Evolutionary conservation across 1,284 basidiomycete species (phyloP), one percentile per base, ranked within the genome.

Genomic region (Amanita bisporigera): DNA sequence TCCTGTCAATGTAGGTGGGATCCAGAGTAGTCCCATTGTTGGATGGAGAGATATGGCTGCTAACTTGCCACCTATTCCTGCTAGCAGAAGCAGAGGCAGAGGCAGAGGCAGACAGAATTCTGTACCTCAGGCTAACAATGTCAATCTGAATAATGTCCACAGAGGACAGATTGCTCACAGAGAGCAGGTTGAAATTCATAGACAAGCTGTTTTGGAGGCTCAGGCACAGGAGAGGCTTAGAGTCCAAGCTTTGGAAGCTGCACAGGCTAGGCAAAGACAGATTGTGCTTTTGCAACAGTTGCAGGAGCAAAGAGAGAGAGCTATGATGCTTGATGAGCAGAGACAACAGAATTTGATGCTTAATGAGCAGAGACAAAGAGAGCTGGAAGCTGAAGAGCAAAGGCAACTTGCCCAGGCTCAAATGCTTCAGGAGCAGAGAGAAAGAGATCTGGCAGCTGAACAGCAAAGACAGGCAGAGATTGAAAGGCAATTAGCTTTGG

Each of bases 21-120:
- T 55, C 6, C 52, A 55, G 15, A 55, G 12, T 55, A 31, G 24
- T 12, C 52, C 52, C 26, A 55, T 55, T 5, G 52, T 55, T 55
- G 52, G 52, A 26, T 55, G 52, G 52, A 31, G 31, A 55, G 52
- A 55, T 29, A 55, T 55, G 52, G 24, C 26, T 55, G 52, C 52
- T 31, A 10, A 55, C 6, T 55, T 55, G 31, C 24, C 52, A 9
- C 52, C 52, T 36, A 55, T 31, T 2, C 52, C 26, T 14, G 26
- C 24, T 17, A 15, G n/a, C n/a, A n/a, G n/a, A n/a, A n/a, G n/a
- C n/a, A n/a, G n/a, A n/a, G n/a, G 10, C 2, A 36, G 52, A 31
- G 31, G 52, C 24, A 55, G 52, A 31, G 52, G 52, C 52, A 55
- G 52, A 36, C 26, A 11, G 3, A 55, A 5, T 14, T 15, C 52